Conservation (phyloP, 306 rosid species). For the Luffa acutangula region DNA sequence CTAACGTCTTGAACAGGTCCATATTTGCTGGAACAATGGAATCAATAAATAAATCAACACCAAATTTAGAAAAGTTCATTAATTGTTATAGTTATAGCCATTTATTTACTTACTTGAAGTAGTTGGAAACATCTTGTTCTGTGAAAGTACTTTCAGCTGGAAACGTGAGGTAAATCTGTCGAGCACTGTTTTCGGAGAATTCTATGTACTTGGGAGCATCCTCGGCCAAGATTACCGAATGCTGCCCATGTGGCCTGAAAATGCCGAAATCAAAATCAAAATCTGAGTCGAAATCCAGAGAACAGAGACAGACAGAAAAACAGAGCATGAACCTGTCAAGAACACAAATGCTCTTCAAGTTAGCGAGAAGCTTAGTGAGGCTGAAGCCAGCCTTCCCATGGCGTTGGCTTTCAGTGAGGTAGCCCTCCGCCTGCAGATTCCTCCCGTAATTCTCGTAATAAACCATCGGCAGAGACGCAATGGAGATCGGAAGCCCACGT, state of each 20-base stretch:
- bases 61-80: not conserved
- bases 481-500: constrained; percentile 29
- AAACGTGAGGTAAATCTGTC: constrained; percentile 40
- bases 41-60: not conserved
- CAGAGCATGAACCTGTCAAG: constrained; percentile 25
- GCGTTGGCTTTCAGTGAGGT: constrained; percentile 38
- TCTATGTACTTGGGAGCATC: constrained; percentile 26
- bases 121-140: constrained; percentile 36
- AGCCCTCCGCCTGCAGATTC: constrained; percentile 37
- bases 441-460: constrained; percentile 31
- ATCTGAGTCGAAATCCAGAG: no score
- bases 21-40: constrained; percentile 22
- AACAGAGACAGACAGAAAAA: not conserved
- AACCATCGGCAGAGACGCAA: constrained; percentile 36
- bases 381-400: constrained; percentile 38
- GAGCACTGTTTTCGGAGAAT: constrained; percentile 20
- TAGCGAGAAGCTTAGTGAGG: constrained; percentile 37
- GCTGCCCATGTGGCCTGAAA: constrained; percentile 43
- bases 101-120: constrained; percentile 22
- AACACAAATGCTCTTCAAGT: constrained; percentile 31
- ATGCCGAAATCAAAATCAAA: not conserved
- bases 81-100: no score
- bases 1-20: constrained; percentile 45
- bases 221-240: constrained; percentile 31
- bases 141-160: constrained; percentile 38